Base-by-base conservation (phyloP, 1,284 basidiomycete species). In the Irpex sp. region DNA sequence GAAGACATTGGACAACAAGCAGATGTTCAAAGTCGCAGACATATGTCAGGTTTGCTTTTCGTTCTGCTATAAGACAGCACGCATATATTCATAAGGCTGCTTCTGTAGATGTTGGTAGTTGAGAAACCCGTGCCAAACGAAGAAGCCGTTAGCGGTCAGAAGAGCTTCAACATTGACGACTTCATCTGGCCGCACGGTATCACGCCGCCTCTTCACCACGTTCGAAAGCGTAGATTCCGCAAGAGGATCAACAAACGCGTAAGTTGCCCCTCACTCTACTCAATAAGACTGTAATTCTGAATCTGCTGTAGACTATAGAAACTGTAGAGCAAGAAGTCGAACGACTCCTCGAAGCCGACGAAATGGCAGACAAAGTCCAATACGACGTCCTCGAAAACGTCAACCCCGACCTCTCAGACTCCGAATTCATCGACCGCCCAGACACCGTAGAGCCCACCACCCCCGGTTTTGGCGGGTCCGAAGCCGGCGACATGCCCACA, bases 1-100 rank as follows among this genome's bases (percentile, higher is more conserved):
- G 77, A 99, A 98, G 81, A 97, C 96, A 1, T 78, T 97, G 58
- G 97, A 99, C 77, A 94, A 91, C 74, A 94, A 95, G 73, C 93
- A 96, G 71, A 91, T 98, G 85, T 98, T 99, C 83, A 99, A 99
- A 77, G 92, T 97, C 1, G 95, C 95, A 36, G 97, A 99, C 73
- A 98, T 99, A 76, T 96, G 93, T 76, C 95, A 97, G 85, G 93
- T 93, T 33, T 70, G 55, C 65, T 17, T 8, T 49, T 2, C 53
- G 50, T 19, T 49, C 19, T 8, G 39, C 31, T 31, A 55, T 11
- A 5, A 9, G 2, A 11, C 11, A 5, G 11, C 4, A 9, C 8
- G 11, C 4, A 26, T 9, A 36, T 55, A 21, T 5, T 55, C 0
- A 31, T 3, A 17, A 35, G 5, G 8, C 19, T 6, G 9, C 13